These are phyloP conservation scores for Boletus rubroflammeus DNA, from an alignment of 768 basidiomycete genomes.

Conservation along the genomic window DNA sequence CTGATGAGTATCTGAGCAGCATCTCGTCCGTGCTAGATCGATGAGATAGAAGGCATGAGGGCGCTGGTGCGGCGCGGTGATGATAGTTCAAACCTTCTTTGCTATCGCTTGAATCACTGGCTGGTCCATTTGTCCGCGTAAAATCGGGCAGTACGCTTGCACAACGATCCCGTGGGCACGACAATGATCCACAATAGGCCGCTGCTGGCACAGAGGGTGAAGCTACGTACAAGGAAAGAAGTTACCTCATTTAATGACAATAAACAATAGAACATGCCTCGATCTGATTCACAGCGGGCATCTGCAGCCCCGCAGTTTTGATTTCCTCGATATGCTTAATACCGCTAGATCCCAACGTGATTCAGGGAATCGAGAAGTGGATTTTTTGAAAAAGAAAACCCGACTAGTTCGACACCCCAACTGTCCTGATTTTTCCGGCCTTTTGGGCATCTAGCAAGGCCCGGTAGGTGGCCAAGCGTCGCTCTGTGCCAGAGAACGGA, in stretches of 20 bases:
- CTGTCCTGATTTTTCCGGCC: constrained; percentile 61
- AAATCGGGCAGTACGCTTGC: constrained; percentile 75
- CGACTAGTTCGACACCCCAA: constrained; percentile 87
- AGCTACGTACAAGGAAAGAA: constrained; percentile 41
- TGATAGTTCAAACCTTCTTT: constrained; percentile 45
- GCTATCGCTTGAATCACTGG: constrained; percentile 52
- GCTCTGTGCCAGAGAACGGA: constrained; percentile 57
- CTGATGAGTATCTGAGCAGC: constrained; percentile 81
- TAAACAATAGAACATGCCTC: constrained; percentile 46
- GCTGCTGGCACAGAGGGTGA: constrained; percentile 81
- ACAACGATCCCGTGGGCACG: constrained; percentile 53
- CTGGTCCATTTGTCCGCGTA: constrained; percentile 55
- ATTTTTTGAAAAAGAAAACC: constrained; percentile 28
- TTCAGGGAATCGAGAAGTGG: background rate
- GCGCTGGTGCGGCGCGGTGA: constrained; percentile 1
- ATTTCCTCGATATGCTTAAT: constrained; percentile 77
- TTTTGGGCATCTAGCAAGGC: constrained; percentile 61
- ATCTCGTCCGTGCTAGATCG: constrained; percentile 50
- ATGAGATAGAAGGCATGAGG: constrained; percentile 2
- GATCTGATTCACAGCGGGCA: constrained; percentile 78
- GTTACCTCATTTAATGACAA: constrained; percentile 3
- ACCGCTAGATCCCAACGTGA: constrained; percentile 40
- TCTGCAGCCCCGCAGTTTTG: constrained; percentile 51
- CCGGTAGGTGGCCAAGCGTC: constrained; percentile 67
- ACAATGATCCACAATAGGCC: constrained; percentile 75